Conservation (phyloP, 2,329 filamentous ascomycete species). For the Teratosphaeria epicoccoides region DNA sequence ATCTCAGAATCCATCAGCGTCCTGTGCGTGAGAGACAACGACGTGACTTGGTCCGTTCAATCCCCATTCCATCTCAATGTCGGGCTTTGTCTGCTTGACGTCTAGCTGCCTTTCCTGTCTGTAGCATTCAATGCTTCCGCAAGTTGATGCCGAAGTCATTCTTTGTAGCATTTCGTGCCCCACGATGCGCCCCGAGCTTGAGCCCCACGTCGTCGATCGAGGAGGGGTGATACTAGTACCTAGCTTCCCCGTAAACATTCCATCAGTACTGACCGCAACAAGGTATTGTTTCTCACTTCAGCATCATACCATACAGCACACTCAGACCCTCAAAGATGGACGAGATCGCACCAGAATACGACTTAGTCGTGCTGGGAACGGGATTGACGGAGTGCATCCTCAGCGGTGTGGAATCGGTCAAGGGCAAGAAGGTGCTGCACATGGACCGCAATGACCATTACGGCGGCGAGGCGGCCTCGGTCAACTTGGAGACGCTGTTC, state of each 20-base stretch:
- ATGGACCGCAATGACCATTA: constrained; percentile 98
- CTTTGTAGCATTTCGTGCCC: too few species aligned
- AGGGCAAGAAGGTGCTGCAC: constrained; percentile 98
- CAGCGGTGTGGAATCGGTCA: constrained; percentile 93
- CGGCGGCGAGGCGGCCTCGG: constrained; percentile 89
- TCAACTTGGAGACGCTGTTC: constrained; percentile 96
- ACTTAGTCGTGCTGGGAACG: constrained; percentile 96
- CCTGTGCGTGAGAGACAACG: too few species aligned
- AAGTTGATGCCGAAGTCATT: too few species aligned
- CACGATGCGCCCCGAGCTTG: neutral
- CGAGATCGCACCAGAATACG: constrained; percentile 96
- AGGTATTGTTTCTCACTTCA: neutral
- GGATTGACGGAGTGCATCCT: constrained; percentile 98
- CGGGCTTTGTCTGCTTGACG: too few species aligned
- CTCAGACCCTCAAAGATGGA: constrained; percentile 54
- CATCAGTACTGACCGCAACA: neutral
- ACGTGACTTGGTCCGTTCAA: too few species aligned
- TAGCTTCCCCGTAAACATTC: neutral
- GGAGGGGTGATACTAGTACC: neutral
- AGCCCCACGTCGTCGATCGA: neutral
- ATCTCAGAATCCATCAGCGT: too few species aligned
- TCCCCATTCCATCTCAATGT: too few species aligned
- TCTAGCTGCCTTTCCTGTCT: too few species aligned
- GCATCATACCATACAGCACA: neutral
- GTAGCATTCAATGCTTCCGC: too few species aligned